Evolutionary conservation across 352 stramenopile species (phyloP).

Genomic region (Globisporangium nagaii): DNA sequence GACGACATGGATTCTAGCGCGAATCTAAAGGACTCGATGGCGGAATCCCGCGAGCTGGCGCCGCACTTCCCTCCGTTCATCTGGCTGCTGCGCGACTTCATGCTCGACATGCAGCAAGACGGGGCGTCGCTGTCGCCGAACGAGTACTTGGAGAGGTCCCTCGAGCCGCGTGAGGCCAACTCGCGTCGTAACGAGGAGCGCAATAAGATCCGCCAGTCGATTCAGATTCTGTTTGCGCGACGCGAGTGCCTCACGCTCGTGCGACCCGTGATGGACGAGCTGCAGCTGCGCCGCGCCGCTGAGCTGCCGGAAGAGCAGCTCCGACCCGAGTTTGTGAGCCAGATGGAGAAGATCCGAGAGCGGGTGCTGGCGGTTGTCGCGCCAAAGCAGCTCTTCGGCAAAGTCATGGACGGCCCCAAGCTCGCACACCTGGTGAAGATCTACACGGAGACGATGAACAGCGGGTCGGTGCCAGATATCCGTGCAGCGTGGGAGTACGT

Average conservation of each 20-base stretch:
- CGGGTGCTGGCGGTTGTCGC: constrained; percentile 42
- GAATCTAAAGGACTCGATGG: constrained; percentile 23
- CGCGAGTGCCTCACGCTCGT: constrained; percentile 77
- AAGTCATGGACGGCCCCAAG: constrained; percentile 56
- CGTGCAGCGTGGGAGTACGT: constrained; percentile 83
- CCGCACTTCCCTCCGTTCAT: constrained; percentile 80
- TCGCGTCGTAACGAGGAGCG: constrained; percentile 55
- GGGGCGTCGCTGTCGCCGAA: constrained; percentile 51
- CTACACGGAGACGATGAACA: constrained; percentile 80
- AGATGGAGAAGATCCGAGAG: constrained; percentile 54
- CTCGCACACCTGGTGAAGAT: constrained; percentile 54
- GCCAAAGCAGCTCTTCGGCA: constrained; percentile 65
- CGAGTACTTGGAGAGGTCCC: constrained; percentile 73
- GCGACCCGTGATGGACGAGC: constrained; percentile 65
- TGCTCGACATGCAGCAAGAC: constrained; percentile 74
- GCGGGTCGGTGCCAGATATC: constrained; percentile 69
- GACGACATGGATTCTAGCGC: constrained; percentile 4
- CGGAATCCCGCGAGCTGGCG: constrained; percentile 49
- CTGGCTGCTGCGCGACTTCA: constrained; percentile 79
- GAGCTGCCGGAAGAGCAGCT: constrained; percentile 47
- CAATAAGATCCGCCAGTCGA: constrained; percentile 59
- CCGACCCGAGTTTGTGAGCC: constrained; percentile 68
- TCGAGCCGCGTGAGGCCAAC: constrained; percentile 42
- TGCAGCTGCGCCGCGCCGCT: constrained; percentile 48
- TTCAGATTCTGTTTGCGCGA: constrained; percentile 66